A percentile compares a stretch with the other conserved stretches of the same genome.
These are phyloP conservation scores for Ilex paraguariensis DNA, from an alignment of 305 asterid species.

Conservation along the genomic window DNA sequence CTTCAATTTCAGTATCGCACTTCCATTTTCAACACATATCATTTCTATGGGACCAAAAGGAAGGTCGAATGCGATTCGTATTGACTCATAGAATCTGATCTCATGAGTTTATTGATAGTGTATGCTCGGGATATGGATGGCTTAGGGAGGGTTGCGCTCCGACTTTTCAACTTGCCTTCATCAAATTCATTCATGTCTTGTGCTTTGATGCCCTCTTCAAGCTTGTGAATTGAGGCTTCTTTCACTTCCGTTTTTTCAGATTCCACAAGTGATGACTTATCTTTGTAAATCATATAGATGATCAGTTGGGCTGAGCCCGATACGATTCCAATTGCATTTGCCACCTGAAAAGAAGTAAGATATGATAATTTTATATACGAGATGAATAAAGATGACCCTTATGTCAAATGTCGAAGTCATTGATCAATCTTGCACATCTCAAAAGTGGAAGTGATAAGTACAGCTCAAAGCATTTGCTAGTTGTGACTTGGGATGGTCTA, in stretches of 20 bases:
- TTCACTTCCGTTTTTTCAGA: too few relatives aligned
- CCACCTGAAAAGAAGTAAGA: constrained; percentile 34
- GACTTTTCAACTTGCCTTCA: neutral
- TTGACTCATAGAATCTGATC: neutral
- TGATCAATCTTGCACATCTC: too few relatives aligned
- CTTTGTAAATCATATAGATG: constrained; percentile 30
- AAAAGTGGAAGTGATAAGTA: too few relatives aligned
- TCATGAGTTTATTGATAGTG: neutral
- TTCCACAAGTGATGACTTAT: constrained; percentile 9
- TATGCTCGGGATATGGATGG: neutral
- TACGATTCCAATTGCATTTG: constrained; percentile 60
- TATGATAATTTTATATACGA: too few relatives aligned
- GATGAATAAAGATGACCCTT: too few relatives aligned
- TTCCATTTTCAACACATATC: too few relatives aligned
- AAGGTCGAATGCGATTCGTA: neutral
- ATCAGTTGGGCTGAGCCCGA: constrained; percentile 47
- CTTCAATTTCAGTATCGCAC: too few relatives aligned
- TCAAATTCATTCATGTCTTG: constrained; percentile 23
- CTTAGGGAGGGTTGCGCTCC: neutral
- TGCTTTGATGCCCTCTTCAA: constrained; percentile 21
- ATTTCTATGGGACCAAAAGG: neutral
- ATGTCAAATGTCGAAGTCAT: too few relatives aligned
- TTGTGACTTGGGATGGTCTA: too few relatives aligned
- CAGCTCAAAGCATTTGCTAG: too few relatives aligned
- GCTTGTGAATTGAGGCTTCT: constrained; percentile 2